phyloP scores from a whole-genome alignment of 805 yeast species.

The Barnettozyma siamensis region DNA sequence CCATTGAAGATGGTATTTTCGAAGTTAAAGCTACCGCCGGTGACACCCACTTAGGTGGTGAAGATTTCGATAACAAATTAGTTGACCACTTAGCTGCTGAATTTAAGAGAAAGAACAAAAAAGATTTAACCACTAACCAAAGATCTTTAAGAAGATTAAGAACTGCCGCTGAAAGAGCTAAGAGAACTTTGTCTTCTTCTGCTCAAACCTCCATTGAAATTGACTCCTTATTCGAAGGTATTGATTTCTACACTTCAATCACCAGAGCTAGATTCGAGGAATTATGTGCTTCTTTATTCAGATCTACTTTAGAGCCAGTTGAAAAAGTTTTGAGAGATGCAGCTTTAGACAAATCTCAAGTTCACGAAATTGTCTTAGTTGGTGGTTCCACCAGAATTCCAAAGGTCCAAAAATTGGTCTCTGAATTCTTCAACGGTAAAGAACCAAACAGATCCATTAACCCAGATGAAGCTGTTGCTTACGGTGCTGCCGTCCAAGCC shows the following conservation, averaged over 20 bases:
- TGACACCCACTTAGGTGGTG: slow-evolving; percentile 35
- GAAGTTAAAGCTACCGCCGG: slow-evolving; percentile 83
- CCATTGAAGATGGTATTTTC: slow-evolving; percentile 93
- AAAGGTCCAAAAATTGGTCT: slow-evolving; percentile 89
- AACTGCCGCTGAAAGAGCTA: slow-evolving; percentile 97
- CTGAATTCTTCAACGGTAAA: slow-evolving; percentile 96
- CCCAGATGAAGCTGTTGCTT: slow-evolving; percentile 99
- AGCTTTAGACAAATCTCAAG: slow-evolving; percentile 82
- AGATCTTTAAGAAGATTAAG: slow-evolving; percentile 96
- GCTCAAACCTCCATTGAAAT: slow-evolving; percentile 94
- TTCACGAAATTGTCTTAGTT: slow-evolving; percentile 88
- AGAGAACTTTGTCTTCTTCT: slow-evolving; percentile 95
- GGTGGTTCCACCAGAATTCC: slow-evolving; percentile 99
- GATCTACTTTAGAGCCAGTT: slow-evolving; percentile 91
- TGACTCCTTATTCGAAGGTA: slow-evolving; percentile 91
- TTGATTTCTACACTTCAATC: slow-evolving; percentile 92
- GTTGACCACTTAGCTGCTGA: slow-evolving; percentile 88
- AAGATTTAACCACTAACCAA: slow-evolving; percentile 85
- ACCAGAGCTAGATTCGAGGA: slow-evolving; percentile 98
- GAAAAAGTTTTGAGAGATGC: slow-evolving; percentile 92
- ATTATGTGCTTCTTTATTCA: slow-evolving; percentile 88
- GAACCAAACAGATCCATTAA: slow-evolving; percentile 95
- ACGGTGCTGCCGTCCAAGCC: slow-evolving; percentile 99
- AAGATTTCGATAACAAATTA: slow-evolving; percentile 93
- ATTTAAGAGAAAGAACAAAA: slow-evolving; percentile 95